A percentile compares a stretch with the other conserved stretches of the same genome.
These are phyloP conservation scores for Pinus tabuliformis DNA, from an alignment of 75 land plant genomes.

Conservation along the genomic window DNA sequence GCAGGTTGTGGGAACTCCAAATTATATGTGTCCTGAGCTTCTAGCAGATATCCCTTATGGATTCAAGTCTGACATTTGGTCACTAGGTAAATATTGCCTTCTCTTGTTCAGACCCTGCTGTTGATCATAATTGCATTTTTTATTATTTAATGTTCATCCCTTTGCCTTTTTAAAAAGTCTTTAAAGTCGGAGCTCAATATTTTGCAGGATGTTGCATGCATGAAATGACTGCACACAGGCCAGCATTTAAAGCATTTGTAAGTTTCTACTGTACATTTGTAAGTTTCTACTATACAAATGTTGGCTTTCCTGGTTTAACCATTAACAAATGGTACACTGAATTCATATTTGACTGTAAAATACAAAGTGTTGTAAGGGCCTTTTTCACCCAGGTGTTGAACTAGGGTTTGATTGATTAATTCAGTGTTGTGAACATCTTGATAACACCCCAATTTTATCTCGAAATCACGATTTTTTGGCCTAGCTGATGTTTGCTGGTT, in stretches of 20 bases:
- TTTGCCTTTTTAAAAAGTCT: slow-evolving; percentile 10
- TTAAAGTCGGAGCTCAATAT: neutral
- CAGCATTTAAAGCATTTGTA: slow-evolving; percentile 99
- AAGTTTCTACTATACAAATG: neutral
- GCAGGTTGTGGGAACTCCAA: slow-evolving; percentile 92
- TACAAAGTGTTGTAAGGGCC: too few relatives aligned
- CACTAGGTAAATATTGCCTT: slow-evolving; percentile 53
- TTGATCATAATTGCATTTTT: neutral
- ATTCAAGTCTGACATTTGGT: slow-evolving; percentile 92
- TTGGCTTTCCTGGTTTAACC: neutral
- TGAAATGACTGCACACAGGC: slow-evolving; percentile 90
- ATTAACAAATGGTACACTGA: neutral
- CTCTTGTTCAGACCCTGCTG: neutral
- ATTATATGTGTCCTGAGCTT: slow-evolving; percentile 93
- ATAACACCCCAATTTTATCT: too few relatives aligned
- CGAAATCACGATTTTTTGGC: too few relatives aligned
- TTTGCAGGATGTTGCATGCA: slow-evolving; percentile 92
- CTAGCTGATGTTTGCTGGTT: too few relatives aligned
- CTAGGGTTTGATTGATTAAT: too few relatives aligned
- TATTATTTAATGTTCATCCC: neutral
- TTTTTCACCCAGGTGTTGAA: too few relatives aligned
- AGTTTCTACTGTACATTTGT: slow-evolving; percentile 18
- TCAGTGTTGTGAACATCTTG: too few relatives aligned
- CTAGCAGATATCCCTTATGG: slow-evolving; percentile 99
- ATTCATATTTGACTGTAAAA: too few relatives aligned